A percentile compares a stretch with the other conserved stretches of the same genome.
phyloP scores from a whole-genome alignment of 345 rosid genomes.

The Orychophragmus violaceus region DNA sequence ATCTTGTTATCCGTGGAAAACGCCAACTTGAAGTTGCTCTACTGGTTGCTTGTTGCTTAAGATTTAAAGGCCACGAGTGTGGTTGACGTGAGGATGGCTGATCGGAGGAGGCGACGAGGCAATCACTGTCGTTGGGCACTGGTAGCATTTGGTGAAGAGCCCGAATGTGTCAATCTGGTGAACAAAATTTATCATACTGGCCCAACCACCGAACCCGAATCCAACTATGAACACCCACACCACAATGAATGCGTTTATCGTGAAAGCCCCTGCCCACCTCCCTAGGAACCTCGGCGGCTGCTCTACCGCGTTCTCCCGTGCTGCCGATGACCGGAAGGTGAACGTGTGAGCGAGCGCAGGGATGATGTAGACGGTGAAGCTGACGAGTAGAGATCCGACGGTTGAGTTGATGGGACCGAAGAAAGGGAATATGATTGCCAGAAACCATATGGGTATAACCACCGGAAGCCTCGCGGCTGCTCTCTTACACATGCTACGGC shows the following conservation, averaged over 20 bases:
- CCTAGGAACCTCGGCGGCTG: slow-evolving; percentile 75
- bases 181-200: slow-evolving; percentile 72
- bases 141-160: slow-evolving; percentile 90
- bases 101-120: slow-evolving; percentile 23
- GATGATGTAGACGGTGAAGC: slow-evolving; percentile 98
- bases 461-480: slow-evolving; percentile 95
- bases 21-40: too few relatives aligned
- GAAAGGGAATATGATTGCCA: slow-evolving; percentile 92
- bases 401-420: slow-evolving; percentile 97
- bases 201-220: slow-evolving; percentile 99
- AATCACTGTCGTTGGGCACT: slow-evolving; percentile 49
- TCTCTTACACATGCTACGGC: slow-evolving; percentile 88
- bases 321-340: slow-evolving; percentile 80
- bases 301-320: slow-evolving; percentile 97
- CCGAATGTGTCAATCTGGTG: slow-evolving; percentile 97
- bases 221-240: slow-evolving; percentile 93
- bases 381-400: slow-evolving; percentile 93
- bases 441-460: slow-evolving; percentile 91
- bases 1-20: neutral
- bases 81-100: slow-evolving; percentile 35
- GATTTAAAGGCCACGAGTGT: slow-evolving; percentile 39
- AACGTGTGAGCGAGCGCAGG: slow-evolving; percentile 89
- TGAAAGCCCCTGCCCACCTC: slow-evolving; percentile 77
- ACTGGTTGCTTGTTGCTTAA: neutral
- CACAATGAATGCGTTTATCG: slow-evolving; percentile 69